Conservation (phyloP, 768 basidiomycete species). For the Suillus placidus region DNA sequence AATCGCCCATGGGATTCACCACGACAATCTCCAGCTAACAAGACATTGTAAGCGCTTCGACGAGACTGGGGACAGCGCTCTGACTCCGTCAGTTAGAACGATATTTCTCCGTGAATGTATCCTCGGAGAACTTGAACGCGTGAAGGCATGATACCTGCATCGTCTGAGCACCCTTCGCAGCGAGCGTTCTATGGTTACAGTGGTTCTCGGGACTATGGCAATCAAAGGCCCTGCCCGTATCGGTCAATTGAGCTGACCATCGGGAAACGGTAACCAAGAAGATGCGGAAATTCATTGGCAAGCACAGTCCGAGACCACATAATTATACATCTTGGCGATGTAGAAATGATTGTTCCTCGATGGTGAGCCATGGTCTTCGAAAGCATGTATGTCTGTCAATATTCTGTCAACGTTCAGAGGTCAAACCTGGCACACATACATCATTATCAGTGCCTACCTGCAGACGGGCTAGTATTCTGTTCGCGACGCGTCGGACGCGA, state of each 20-base stretch:
- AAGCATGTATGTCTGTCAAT: not conserved
- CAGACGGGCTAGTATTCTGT: not conserved
- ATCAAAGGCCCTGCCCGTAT: not conserved
- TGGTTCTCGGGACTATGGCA: not conserved
- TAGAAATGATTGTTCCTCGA: not conserved
- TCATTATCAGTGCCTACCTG: not conserved
- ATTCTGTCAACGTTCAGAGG: not conserved
- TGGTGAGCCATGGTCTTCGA: not conserved
- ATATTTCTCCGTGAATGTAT: not conserved
- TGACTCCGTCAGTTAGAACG: not conserved
- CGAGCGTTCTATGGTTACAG: not conserved
- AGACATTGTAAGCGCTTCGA: not conserved
- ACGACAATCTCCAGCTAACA: not conserved
- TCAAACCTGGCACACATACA: not conserved
- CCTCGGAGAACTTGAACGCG: not conserved
- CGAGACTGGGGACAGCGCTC: not conserved
- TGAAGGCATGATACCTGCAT: not conserved
- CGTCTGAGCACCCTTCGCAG: not conserved
- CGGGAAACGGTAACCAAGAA: not conserved
- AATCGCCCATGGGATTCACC: not conserved
- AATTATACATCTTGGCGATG: not conserved
- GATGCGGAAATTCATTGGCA: conserved; percentile 1
- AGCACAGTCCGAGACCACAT: not conserved
- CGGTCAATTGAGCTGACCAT: not conserved
- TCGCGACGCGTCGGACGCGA: not conserved